phyloP scores from a whole-genome alignment of 805 yeast genomes.

The Brettanomyces naardenensis region DNA sequence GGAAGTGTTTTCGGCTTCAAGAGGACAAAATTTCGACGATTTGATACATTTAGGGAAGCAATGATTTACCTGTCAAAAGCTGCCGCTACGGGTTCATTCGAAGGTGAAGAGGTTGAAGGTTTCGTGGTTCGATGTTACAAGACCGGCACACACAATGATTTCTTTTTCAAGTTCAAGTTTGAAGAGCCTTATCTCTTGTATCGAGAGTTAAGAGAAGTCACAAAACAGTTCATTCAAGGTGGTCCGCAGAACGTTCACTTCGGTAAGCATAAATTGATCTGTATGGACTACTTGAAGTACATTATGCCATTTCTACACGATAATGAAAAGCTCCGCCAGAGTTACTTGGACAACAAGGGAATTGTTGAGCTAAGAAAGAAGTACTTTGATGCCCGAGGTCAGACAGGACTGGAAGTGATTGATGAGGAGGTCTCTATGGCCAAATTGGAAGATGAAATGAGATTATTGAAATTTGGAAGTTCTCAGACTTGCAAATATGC shows the following conservation, averaged over 20 bases:
- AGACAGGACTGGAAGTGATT: slow-evolving; percentile 49
- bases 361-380: slow-evolving; percentile 63
- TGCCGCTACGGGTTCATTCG: slow-evolving; percentile 60
- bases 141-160: slow-evolving; percentile 30
- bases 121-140: slow-evolving; percentile 73
- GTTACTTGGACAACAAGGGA: slow-evolving; percentile 54
- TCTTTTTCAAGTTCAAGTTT: slow-evolving; percentile 87
- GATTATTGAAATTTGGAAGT: slow-evolving; percentile 19
- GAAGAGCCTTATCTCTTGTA: slow-evolving; percentile 92
- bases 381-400: slow-evolving; percentile 48
- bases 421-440: slow-evolving; percentile 35
- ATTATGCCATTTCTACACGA: slow-evolving; percentile 45
- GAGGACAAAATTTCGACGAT: slow-evolving; percentile 39
- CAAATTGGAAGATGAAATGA: slow-evolving; percentile 21
- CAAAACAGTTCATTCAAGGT: slow-evolving; percentile 43
- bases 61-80: slow-evolving; percentile 45
- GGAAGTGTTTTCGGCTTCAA: slow-evolving; percentile 66
- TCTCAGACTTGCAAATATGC: slow-evolving; percentile 44
- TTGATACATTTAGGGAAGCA: slow-evolving; percentile 33
- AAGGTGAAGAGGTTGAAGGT: slow-evolving; percentile 78
- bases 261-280: slow-evolving; percentile 48
- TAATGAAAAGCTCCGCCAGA: slow-evolving; percentile 37
- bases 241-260: slow-evolving; percentile 30
- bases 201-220: slow-evolving; percentile 84
- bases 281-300: slow-evolving; percentile 63